Percentiles rank a stretch among this genome's conserved stretches.
These are phyloP conservation scores for Arabis alpina DNA, from an alignment of 345 rosid species.

Conservation along the genomic window DNA sequence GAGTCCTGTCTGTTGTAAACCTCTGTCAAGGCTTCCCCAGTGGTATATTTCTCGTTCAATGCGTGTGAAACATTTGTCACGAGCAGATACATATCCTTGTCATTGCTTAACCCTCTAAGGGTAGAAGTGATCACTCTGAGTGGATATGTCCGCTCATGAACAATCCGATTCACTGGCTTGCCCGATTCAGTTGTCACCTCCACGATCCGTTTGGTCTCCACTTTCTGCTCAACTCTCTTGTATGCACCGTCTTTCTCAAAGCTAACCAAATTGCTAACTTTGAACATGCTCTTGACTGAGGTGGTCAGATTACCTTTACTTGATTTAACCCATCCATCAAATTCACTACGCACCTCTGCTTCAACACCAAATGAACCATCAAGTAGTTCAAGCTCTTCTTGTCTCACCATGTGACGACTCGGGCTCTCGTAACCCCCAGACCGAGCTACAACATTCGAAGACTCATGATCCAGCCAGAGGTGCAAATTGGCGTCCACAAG, in stretches of 20 bases:
- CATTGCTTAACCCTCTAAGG: slow-evolving; percentile 42
- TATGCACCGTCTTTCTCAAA: slow-evolving; percentile 55
- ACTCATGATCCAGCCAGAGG: slow-evolving; percentile 62
- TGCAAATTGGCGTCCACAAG: slow-evolving; percentile 85
- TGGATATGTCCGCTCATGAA: slow-evolving; percentile 52
- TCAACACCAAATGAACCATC: slow-evolving; percentile 67
- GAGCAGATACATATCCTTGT: slow-evolving; percentile 48
- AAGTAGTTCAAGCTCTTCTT: slow-evolving; percentile 51
- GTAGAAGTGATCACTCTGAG: slow-evolving; percentile 57
- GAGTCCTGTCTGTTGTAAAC: slow-evolving; percentile 57
- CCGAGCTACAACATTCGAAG: slow-evolving; percentile 49
- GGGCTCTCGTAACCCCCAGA: slow-evolving; percentile 45
- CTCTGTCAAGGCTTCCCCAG: slow-evolving; percentile 41
- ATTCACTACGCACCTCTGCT: slow-evolving; percentile 53
- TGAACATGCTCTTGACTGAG: slow-evolving; percentile 47
- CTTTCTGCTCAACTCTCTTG: slow-evolving; percentile 55
- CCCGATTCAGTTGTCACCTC: slow-evolving; percentile 49
- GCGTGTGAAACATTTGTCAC: slow-evolving; percentile 71
- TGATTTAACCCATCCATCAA: slow-evolving; percentile 75
- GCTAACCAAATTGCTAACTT: slow-evolving; percentile 49
- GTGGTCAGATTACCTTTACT: slow-evolving; percentile 69
- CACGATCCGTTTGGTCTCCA: slow-evolving; percentile 48
- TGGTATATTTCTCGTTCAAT: slow-evolving; percentile 39
- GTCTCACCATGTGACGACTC: slow-evolving; percentile 33
- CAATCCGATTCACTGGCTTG: slow-evolving; percentile 20